Evolutionary conservation across 495 filamentous ascomycete genomes (phyloP).

Genomic region (Penicillium angulare): DNA sequence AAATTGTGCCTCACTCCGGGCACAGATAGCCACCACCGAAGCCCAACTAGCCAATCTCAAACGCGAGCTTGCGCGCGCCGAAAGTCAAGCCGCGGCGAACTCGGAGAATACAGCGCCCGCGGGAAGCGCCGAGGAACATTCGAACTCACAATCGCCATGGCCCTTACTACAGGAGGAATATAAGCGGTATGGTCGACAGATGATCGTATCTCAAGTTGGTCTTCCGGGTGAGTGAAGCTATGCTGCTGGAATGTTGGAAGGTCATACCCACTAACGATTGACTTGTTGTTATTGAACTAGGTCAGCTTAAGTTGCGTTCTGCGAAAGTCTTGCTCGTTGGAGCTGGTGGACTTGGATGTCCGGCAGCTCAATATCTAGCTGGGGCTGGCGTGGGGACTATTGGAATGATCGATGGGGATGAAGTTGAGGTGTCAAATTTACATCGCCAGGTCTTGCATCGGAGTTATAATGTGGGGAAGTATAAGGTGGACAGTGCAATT

Average conservation of each 20-base stretch:
- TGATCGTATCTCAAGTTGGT: constrained; percentile 85
- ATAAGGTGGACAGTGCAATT: constrained; percentile 79
- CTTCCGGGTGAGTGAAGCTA: constrained; percentile 56
- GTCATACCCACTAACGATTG: too few relatives aligned
- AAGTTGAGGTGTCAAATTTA: constrained; percentile 85
- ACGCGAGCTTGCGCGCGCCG: constrained; percentile 34
- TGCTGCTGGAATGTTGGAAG: too few relatives aligned
- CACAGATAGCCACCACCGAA: constrained; percentile 41
- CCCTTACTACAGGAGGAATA: constrained; percentile 69
- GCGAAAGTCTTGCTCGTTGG: constrained; percentile 81
- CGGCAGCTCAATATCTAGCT: constrained; percentile 84
- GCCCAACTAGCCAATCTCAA: constrained; percentile 35
- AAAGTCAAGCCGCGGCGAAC: constrained; percentile 26
- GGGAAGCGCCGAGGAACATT: neutral
- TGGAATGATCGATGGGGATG: constrained; percentile 84
- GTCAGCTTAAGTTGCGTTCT: constrained; percentile 73
- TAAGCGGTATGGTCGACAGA: constrained; percentile 83
- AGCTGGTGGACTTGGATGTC: constrained; percentile 88
- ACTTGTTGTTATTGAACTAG: constrained; percentile 38
- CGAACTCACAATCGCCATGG: constrained; percentile 46
- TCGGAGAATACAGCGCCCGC: constrained; percentile 4
- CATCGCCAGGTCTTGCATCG: constrained; percentile 88
- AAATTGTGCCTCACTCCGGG: constrained; percentile 39
- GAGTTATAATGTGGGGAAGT: constrained; percentile 65
- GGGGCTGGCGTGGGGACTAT: constrained; percentile 83